A percentile compares a stretch with the other conserved stretches of the same genome.
phyloP scores from a whole-genome alignment of 768 basidiomycete genomes.

The Hydnum rufescens region DNA sequence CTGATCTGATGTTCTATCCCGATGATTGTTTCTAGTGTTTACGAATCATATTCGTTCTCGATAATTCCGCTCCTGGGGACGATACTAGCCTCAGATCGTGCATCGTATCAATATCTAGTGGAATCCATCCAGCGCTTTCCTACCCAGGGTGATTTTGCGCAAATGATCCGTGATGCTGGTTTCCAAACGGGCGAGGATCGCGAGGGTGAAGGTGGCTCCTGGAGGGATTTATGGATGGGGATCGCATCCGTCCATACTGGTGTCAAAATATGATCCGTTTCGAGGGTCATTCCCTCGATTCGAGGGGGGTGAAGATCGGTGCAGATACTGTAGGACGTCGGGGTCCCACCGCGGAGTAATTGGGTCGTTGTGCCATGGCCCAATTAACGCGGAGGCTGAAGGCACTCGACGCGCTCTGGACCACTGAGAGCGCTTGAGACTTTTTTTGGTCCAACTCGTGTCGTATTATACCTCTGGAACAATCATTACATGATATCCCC shows the following conservation, averaged over 20 bases:
- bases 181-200: constrained; percentile 42
- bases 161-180: constrained; percentile 74
- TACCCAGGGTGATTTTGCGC: constrained; percentile 65
- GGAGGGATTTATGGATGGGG: constrained; percentile 73
- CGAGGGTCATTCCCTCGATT: too few species aligned
- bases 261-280: constrained; percentile 37
- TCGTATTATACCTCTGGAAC: too few species aligned
- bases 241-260: constrained; percentile 72
- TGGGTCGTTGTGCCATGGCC: too few species aligned
- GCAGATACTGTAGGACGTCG: too few species aligned
- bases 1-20: not conserved
- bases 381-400: too few species aligned
- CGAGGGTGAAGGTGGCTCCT: constrained; percentile 69
- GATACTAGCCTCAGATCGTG: constrained; percentile 84
- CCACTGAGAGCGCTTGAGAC: too few species aligned
- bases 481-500: too few species aligned
- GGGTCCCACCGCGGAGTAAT: too few species aligned
- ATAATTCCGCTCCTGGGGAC: constrained; percentile 92
- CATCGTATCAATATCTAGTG: constrained; percentile 92
- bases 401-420: too few species aligned
- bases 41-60: constrained; percentile 90
- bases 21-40: constrained; percentile 33
- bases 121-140: constrained; percentile 95
- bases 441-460: too few species aligned
- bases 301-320: too few species aligned